Conservation (phyloP, 768 basidiomycete species). For the Collybiopsis confluens region DNA sequence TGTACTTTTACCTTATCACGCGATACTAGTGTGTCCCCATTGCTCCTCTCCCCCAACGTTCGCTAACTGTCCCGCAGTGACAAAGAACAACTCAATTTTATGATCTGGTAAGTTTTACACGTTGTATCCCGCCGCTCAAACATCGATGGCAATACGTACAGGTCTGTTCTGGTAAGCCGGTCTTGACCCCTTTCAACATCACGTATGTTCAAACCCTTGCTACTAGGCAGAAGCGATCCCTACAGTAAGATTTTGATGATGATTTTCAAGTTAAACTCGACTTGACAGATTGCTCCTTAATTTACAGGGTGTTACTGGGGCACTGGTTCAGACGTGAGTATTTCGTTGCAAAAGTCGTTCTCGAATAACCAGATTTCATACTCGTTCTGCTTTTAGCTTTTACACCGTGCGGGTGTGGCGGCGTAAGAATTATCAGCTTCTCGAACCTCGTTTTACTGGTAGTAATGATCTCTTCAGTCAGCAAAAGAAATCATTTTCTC, state of each 20-base stretch:
- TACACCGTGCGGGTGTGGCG: conserved; percentile 11
- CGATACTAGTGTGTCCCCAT: conserved; percentile 8
- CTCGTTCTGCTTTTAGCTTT: conserved; percentile 8
- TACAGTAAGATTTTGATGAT: conserved; percentile 5
- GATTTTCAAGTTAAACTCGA: neutral
- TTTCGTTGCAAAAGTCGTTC: no score
- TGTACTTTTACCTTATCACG: conserved; percentile 10
- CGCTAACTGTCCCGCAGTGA: neutral
- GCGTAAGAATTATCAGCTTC: neutral
- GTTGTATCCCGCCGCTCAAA: no score
- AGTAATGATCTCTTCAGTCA: conserved; percentile 4
- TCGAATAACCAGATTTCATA: neutral
- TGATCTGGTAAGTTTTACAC: conserved; percentile 9
- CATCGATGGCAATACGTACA: no score
- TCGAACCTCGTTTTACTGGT: neutral
- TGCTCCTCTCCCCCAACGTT: neutral
- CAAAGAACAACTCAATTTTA: neutral
- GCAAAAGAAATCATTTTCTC: conserved; percentile 10
- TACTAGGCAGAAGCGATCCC: conserved; percentile 8
- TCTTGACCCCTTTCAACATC: no score
- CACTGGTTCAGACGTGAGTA: conserved; percentile 10
- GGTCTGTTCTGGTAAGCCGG: conserved; percentile 5
- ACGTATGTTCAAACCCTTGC: neutral
- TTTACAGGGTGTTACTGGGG: conserved; percentile 7
- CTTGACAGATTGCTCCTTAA: neutral